Evolutionary conservation across 106 monocot genomes (phyloP).

Genomic region (Dendrobium nobile): DNA sequence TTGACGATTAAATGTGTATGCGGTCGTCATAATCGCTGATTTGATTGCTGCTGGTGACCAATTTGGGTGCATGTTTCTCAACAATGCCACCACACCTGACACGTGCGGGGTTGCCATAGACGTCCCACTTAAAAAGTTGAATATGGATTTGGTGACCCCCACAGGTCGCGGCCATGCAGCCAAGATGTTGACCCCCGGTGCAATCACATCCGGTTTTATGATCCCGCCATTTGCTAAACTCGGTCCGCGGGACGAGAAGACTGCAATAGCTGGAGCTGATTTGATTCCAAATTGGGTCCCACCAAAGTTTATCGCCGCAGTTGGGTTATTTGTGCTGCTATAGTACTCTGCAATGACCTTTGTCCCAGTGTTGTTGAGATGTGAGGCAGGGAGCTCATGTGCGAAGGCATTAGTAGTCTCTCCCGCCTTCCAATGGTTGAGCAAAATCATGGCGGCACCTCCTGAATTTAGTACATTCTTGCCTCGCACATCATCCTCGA

Average conservation of each 20-base stretch:
- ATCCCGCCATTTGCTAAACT: slow-evolving; percentile 28
- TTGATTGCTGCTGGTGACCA: slow-evolving; percentile 38
- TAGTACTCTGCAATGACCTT: slow-evolving; percentile 12
- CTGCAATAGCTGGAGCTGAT: slow-evolving; percentile 27
- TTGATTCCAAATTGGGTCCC: slow-evolving; percentile 23
- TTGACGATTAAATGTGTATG: slow-evolving; percentile 4
- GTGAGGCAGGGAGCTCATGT: slow-evolving; percentile 31
- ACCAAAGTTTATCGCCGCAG: slow-evolving; percentile 21
- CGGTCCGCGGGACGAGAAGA: slow-evolving; percentile 36
- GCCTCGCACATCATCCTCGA: background rate
- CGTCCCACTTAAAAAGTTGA: slow-evolving; percentile 34
- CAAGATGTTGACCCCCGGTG: slow-evolving; percentile 42
- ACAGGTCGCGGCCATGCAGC: slow-evolving; percentile 25
- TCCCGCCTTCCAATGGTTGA: background rate
- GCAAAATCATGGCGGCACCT: slow-evolving; percentile 16
- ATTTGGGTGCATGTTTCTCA: slow-evolving; percentile 20
- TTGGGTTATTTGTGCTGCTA: slow-evolving; percentile 11
- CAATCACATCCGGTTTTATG: slow-evolving; percentile 39
- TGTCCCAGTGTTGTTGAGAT: slow-evolving; percentile 12
- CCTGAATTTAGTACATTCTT: background rate
- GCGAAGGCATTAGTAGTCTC: slow-evolving; percentile 11
- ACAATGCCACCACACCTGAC: slow-evolving; percentile 27
- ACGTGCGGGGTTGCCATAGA: slow-evolving; percentile 48
- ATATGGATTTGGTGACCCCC: slow-evolving; percentile 17
- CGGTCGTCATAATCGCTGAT: slow-evolving; percentile 37